Percentiles rank a stretch among this genome's conserved stretches.
Evolutionary conservation across 768 basidiomycete species (phyloP).

Genomic region (Macrolepiota fuliginosa): DNA sequence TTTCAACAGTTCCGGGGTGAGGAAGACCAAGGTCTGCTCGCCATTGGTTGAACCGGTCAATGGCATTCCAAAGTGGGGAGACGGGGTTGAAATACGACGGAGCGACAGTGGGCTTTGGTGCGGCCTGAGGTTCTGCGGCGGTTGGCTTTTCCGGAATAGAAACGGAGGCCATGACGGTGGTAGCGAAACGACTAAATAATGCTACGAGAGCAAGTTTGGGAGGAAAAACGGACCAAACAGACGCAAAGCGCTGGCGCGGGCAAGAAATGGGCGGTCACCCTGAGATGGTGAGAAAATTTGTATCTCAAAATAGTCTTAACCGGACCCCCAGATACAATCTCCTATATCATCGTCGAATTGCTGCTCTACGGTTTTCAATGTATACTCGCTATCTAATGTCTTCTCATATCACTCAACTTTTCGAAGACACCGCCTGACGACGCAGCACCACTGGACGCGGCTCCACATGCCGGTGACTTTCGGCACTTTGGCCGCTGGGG

Average conservation of each 20-base stretch:
- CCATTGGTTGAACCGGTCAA: constrained; percentile 78
- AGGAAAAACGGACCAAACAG: constrained; percentile 37
- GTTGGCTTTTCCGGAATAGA: constrained; percentile 36
- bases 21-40: constrained; percentile 78
- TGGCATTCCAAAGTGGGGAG: constrained; percentile 64
- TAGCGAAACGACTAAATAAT: constrained; percentile 18
- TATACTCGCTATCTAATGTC: neutral
- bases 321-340: neutral
- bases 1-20: constrained; percentile 92
- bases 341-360: neutral
- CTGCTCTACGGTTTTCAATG: constrained; percentile 1
- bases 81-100: constrained; percentile 41
- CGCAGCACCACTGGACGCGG: neutral
- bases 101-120: constrained; percentile 32
- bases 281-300: neutral
- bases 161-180: constrained; percentile 40
- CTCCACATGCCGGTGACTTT: neutral
- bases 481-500: neutral
- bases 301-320: neutral
- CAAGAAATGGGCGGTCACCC: neutral
- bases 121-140: constrained; percentile 34
- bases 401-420: neutral
- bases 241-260: constrained; percentile 20
- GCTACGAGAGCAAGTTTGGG: constrained; percentile 27
- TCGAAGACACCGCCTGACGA: neutral